Conservation (phyloP, 257 asterid species). For the Nicotiana knightiana region DNA sequence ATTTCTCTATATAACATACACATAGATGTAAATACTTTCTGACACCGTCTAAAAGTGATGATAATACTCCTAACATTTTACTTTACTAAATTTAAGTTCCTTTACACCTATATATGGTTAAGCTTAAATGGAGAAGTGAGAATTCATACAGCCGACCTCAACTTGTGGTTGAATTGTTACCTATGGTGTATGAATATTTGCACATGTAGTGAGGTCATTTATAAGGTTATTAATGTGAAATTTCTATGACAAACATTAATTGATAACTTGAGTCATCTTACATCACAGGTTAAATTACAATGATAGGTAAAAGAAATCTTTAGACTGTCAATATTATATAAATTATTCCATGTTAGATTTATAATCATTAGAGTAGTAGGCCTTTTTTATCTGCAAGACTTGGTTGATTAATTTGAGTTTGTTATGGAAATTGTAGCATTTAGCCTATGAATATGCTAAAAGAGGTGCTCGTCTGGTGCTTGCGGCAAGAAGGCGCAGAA, state of each 20-base stretch:
- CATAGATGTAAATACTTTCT: no score
- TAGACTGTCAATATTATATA: background rate
- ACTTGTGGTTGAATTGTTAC: no score
- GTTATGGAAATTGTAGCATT: constrained; percentile 30
- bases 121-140: no score
- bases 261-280: no score
- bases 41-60: no score
- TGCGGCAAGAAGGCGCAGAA: constrained; percentile 56
- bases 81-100: background rate
- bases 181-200: no score
- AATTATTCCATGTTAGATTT: background rate
- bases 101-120: no score
- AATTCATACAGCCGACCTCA: no score
- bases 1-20: no score
- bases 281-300: background rate
- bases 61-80: background rate
- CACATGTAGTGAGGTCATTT: no score
- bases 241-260: no score
- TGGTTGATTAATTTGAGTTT: background rate
- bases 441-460: constrained; percentile 69
- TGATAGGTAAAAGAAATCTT: background rate
- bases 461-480: constrained; percentile 59
- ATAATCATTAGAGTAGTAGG: background rate
- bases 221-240: no score
- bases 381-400: background rate